phyloP scores from a whole-genome alignment of 2,329 filamentous ascomycete species.

The Nemania sp. region DNA sequence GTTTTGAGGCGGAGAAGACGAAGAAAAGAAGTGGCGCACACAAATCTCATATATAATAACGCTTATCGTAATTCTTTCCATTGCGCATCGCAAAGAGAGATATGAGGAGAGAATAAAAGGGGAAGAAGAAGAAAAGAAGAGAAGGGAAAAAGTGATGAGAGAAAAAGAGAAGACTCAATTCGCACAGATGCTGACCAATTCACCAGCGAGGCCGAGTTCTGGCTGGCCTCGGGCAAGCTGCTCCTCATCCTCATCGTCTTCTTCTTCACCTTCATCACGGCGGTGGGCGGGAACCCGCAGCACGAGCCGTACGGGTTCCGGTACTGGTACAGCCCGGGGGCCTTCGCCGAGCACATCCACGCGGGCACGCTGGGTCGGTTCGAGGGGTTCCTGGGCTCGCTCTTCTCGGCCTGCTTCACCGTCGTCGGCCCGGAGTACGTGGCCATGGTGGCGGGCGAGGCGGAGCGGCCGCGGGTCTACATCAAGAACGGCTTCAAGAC shows the following conservation, averaged over 20 bases:
- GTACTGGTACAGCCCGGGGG: slow-evolving; percentile 65
- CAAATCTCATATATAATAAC: too few relatives aligned
- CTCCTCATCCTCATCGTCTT: slow-evolving; percentile 70
- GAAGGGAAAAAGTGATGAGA: background rate
- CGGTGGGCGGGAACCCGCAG: slow-evolving; percentile 77
- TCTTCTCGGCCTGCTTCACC: slow-evolving; percentile 61
- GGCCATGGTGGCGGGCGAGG: slow-evolving; percentile 55
- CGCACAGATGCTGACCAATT: slow-evolving; percentile 50
- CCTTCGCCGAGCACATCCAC: slow-evolving; percentile 65
- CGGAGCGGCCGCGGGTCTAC: slow-evolving; percentile 60
- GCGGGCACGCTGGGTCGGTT: slow-evolving; percentile 66
- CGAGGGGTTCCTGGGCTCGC: slow-evolving; percentile 65
- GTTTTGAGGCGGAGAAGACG: too few relatives aligned
- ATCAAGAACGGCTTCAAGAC: slow-evolving; percentile 69
- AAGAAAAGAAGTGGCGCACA: too few relatives aligned
- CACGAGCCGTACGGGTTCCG: slow-evolving; percentile 72
- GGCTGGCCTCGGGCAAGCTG: slow-evolving; percentile 66
- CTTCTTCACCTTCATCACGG: slow-evolving; percentile 77
- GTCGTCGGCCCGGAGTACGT: slow-evolving; percentile 67
- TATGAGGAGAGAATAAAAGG: too few relatives aligned
- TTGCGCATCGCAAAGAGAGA: background rate
- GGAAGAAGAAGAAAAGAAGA: too few relatives aligned
- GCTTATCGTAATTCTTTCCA: background rate
- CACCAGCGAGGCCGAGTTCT: slow-evolving; percentile 72
- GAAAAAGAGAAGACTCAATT: too few relatives aligned